Conservation (phyloP, 2,329 filamentous ascomycete genomes). For the Aureobasidium sp. region DNA sequence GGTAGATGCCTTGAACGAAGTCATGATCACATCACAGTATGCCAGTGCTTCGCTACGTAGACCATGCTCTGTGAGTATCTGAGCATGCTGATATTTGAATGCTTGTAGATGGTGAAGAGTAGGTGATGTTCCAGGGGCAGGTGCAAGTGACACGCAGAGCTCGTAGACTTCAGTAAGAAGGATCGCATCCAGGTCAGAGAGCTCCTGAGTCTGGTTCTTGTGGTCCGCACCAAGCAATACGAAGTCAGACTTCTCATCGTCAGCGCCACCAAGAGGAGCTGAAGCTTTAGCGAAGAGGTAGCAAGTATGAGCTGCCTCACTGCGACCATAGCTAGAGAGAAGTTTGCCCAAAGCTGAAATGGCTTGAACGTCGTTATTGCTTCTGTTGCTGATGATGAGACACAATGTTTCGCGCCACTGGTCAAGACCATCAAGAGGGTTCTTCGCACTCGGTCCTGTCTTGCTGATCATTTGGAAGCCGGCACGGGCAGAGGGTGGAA, state of each 20-base stretch:
- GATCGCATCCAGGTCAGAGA: conserved; percentile 77
- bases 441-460: conserved; percentile 54
- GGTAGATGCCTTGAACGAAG: conserved; percentile 70
- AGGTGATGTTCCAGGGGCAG: conserved; percentile 41
- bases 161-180: conserved; percentile 95
- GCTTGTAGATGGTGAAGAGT: conserved; percentile 70
- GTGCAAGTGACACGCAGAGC: conserved; percentile 67
- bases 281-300: conserved; percentile 73
- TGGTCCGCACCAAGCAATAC: conserved; percentile 83
- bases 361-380: conserved; percentile 66
- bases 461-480: conserved; percentile 86
- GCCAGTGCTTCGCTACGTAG: conserved; percentile 73
- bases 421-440: conserved; percentile 75
- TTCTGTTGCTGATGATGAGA: conserved; percentile 82
- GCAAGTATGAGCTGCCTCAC: conserved; percentile 89
- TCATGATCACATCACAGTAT: conserved; percentile 79
- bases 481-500: conserved; percentile 83
- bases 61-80: conserved; percentile 75
- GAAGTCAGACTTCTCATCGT: conserved; percentile 71
- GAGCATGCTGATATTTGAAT: conserved; percentile 87
- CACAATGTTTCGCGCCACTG: conserved; percentile 89
- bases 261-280: conserved; percentile 69
- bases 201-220: conserved; percentile 58
- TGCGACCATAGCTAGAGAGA: conserved; percentile 73
- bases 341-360: conserved; percentile 74